Conservation (phyloP, 768 basidiomycete genomes). For the Lactifluus piperatus region DNA sequence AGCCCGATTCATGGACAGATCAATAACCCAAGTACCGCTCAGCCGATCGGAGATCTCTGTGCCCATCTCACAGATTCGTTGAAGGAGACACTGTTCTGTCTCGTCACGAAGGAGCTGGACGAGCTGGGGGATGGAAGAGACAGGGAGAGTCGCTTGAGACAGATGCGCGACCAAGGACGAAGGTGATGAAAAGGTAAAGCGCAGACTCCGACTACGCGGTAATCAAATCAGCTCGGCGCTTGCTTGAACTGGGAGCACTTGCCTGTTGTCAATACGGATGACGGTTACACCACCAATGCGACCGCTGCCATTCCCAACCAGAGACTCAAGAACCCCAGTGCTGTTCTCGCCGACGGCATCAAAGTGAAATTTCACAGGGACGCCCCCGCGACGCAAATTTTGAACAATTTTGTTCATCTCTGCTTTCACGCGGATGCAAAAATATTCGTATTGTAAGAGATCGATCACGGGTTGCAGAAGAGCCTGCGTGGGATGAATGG, state of each 20-base stretch:
- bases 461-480: slow-evolving; percentile 72
- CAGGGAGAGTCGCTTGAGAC: slow-evolving; percentile 64
- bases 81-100: slow-evolving; percentile 60
- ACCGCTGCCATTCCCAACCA: slow-evolving; percentile 33
- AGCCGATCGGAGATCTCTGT: slow-evolving; percentile 40
- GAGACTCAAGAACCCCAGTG: slow-evolving; percentile 42
- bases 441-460: slow-evolving; percentile 68
- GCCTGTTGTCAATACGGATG: slow-evolving; percentile 64
- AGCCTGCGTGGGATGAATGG: slow-evolving; percentile 29
- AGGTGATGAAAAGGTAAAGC: slow-evolving; percentile 69
- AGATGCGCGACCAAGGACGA: slow-evolving; percentile 72
- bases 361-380: slow-evolving; percentile 49
- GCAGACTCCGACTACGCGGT: slow-evolving; percentile 51
- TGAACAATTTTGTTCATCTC: slow-evolving; percentile 46
- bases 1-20: slow-evolving; percentile 49
- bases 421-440: slow-evolving; percentile 51
- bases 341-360: slow-evolving; percentile 63
- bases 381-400: slow-evolving; percentile 45
- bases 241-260: slow-evolving; percentile 8
- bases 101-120: slow-evolving; percentile 70
- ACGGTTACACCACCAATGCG: slow-evolving; percentile 63
- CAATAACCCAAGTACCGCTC: slow-evolving; percentile 69
- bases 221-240: background rate
- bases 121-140: slow-evolving; percentile 71
- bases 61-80: slow-evolving; percentile 62